Evolutionary conservation across 164 flowering plant genomes (phyloP).

Genomic region (Liriodendron chinense): DNA sequence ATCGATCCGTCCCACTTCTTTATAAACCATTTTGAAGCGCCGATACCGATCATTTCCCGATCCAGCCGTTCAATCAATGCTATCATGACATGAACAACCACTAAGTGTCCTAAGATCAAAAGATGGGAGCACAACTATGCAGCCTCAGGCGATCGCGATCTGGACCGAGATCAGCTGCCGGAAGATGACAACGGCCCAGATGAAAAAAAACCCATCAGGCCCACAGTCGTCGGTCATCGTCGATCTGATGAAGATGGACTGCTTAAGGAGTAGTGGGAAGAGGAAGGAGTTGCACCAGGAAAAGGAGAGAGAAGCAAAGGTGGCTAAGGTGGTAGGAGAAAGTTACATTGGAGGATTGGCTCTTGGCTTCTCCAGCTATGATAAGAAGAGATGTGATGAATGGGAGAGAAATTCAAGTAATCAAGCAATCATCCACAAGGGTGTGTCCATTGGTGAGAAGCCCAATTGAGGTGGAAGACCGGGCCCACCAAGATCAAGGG

Average conservation of each 20-base stretch:
- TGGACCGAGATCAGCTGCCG: not conserved
- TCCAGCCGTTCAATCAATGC: not conserved
- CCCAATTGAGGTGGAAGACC: not conserved
- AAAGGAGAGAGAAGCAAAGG: not conserved
- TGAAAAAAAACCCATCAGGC: not conserved
- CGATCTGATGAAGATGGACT: not conserved
- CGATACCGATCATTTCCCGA: slow-evolving; percentile 2
- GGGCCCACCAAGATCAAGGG: not conserved
- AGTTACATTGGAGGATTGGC: slow-evolving; percentile 32
- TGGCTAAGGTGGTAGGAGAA: slow-evolving; percentile 1
- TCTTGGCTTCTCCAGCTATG: slow-evolving; percentile 21
- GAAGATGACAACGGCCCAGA: not conserved
- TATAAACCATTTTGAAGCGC: slow-evolving; percentile 2
- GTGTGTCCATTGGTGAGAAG: not conserved
- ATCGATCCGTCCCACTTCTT: slow-evolving; percentile 9
- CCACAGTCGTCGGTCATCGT: not conserved
- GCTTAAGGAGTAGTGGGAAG: slow-evolving; percentile 7
- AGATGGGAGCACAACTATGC: slow-evolving; percentile 20
- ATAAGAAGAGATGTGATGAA: not conserved
- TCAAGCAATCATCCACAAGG: slow-evolving; percentile 15
- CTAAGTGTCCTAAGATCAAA: not conserved
- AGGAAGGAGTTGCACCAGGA: slow-evolving; percentile 10
- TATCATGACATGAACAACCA: not conserved
- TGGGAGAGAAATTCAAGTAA: slow-evolving; percentile 19
- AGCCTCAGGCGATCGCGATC: not conserved